Percentiles rank a stretch among this genome's conserved stretches.
phyloP scores from a whole-genome alignment of 352 stramenopile species.

The Globisporangium nunn region DNA sequence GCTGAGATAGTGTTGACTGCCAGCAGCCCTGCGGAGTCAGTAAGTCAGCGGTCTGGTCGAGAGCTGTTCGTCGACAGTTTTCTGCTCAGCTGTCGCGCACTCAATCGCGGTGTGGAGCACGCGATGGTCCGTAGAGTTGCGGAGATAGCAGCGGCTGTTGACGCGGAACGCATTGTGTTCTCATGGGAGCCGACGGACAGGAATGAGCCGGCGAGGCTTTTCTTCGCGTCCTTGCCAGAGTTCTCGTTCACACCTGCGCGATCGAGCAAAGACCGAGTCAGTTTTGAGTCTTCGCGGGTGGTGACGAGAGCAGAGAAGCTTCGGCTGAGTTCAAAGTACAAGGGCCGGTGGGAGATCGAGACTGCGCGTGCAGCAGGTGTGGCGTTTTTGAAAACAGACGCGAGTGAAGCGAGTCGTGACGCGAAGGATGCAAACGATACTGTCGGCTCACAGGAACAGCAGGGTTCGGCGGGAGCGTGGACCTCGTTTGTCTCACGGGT shows the following conservation, averaged over 20 bases:
- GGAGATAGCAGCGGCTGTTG: slow-evolving; percentile 17
- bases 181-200: slow-evolving; percentile 57
- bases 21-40: background rate
- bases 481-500: too few species aligned
- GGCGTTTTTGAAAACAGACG: slow-evolving; percentile 3
- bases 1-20: background rate
- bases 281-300: background rate
- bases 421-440: background rate
- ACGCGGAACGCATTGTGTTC: slow-evolving; percentile 21
- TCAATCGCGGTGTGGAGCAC: slow-evolving; percentile 70
- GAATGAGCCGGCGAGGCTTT: slow-evolving; percentile 47
- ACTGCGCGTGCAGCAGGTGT: background rate
- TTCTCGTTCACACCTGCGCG: slow-evolving; percentile 1
- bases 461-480: too few species aligned
- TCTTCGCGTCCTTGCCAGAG: slow-evolving; percentile 34
- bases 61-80: slow-evolving; percentile 42
- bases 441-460: background rate
- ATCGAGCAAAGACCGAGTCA: background rate
- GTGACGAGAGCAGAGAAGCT: slow-evolving; percentile 4
- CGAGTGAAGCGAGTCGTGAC: background rate
- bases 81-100: slow-evolving; percentile 58
- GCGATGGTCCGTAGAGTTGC: slow-evolving; percentile 48
- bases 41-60: background rate
- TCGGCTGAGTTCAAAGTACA: slow-evolving; percentile 1
- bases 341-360: slow-evolving; percentile 7